Conservation (phyloP, 805 yeast species). For the Yamadazyma paraphyllophila region DNA sequence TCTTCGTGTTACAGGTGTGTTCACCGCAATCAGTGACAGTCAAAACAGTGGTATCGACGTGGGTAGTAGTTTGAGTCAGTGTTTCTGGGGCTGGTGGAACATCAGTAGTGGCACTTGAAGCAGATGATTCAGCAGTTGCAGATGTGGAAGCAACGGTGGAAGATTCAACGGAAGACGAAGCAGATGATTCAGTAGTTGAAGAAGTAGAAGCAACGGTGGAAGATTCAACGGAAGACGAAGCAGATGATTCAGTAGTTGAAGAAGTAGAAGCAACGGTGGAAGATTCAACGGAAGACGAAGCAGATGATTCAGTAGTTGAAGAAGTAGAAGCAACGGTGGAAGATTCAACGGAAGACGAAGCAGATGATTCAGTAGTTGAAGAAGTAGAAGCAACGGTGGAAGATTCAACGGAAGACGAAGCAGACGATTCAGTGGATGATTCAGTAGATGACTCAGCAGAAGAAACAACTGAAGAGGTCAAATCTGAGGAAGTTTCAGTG, state of each 20-base stretch:
- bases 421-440: not conserved
- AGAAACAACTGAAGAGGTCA: too few relatives aligned
- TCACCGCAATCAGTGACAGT: slow-evolving; percentile 28
- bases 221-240: not conserved
- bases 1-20: slow-evolving; percentile 19
- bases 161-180: not conserved
- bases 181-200: not conserved
- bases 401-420: not conserved
- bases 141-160: slow-evolving; percentile 1
- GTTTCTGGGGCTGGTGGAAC: slow-evolving; percentile 3
- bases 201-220: not conserved
- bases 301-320: not conserved
- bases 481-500: too few relatives aligned
- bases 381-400: not conserved
- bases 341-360: not conserved
- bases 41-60: slow-evolving; percentile 19
- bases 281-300: not conserved
- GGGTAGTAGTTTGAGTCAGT: not conserved
- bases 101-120: not conserved
- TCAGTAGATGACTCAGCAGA: not conserved
- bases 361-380: not conserved
- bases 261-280: not conserved
- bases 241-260: too few relatives aligned
- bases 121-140: slow-evolving; percentile 2
- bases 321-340: not conserved